Percentiles rank a stretch among this genome's conserved stretches.
Evolutionary conservation across 257 asterid species (phyloP).

Genomic region (Salvia hispanica): DNA sequence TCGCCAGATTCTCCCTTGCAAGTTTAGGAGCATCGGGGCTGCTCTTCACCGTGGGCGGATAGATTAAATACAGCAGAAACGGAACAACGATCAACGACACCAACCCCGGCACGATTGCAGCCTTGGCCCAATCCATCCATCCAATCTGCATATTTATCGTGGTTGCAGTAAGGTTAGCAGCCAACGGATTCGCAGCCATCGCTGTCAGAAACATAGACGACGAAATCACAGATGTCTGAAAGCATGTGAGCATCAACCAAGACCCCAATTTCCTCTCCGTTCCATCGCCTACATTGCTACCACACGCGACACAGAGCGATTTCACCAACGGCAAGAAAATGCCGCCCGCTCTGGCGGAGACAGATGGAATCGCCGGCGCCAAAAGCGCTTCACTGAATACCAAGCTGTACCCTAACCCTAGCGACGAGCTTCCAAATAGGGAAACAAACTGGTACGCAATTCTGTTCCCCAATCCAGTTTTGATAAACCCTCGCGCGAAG

Average conservation of each 20-base stretch:
- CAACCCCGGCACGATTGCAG: conserved; percentile 92
- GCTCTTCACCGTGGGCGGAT: conserved; percentile 84
- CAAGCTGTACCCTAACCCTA: conserved; percentile 89
- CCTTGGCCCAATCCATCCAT: conserved; percentile 99
- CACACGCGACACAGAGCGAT: conserved; percentile 91
- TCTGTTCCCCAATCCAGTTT: conserved; percentile 90
- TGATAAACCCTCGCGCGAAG: conserved; percentile 90
- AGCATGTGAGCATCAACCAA: conserved; percentile 94
- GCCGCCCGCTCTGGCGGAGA: conserved; percentile 96
- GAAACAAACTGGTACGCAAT: conserved; percentile 91
- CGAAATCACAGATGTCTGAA: conserved; percentile 90
- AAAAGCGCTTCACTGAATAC: conserved; percentile 95
- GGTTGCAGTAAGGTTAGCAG: conserved; percentile 72
- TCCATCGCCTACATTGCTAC: conserved; percentile 91
- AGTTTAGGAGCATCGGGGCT: conserved; percentile 98
- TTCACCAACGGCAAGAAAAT: conserved; percentile 89
- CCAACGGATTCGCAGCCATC: conserved; percentile 97
- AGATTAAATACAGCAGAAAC: conserved; percentile 62
- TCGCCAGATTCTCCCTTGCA: conserved; percentile 80
- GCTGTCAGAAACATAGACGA: conserved; percentile 95
- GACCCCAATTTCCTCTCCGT: conserved; percentile 87
- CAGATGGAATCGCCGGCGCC: conserved; percentile 97
- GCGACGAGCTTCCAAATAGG: conserved; percentile 76
- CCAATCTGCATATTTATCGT: conserved; percentile 73
- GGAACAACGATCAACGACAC: conserved; percentile 83